phyloP scores from a whole-genome alignment of 2,329 filamentous ascomycete species.

The Trichoderma simmonsii region DNA sequence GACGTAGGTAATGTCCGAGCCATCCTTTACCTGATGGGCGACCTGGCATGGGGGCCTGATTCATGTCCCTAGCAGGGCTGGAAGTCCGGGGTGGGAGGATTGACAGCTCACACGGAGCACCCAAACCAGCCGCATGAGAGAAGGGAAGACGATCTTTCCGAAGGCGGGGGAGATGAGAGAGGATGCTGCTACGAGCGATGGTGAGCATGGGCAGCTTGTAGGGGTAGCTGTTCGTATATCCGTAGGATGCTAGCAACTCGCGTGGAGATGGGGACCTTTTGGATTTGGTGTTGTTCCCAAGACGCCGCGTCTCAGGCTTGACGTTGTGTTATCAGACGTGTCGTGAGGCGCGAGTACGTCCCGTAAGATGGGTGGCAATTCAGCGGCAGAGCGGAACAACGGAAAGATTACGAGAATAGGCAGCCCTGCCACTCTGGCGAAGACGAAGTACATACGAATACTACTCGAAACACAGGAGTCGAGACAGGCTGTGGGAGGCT shows the following conservation, averaged over 20 bases:
- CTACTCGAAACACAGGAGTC: background rate
- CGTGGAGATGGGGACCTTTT: background rate
- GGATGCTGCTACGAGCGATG: background rate
- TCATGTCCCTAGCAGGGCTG: constrained; percentile 15
- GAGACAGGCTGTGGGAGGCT: background rate
- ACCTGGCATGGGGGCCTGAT: constrained; percentile 6
- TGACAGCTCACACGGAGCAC: constrained; percentile 16
- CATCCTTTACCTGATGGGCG: background rate
- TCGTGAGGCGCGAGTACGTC: background rate
- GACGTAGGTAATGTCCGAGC: constrained; percentile 12
- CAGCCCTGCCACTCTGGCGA: too few relatives aligned
- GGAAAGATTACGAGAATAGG: background rate
- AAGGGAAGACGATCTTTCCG: background rate
- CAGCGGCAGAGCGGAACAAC: background rate
- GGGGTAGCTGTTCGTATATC: background rate
- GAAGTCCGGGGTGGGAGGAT: background rate
- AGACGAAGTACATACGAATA: too few relatives aligned
- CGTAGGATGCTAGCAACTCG: background rate
- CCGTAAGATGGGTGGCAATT: background rate
- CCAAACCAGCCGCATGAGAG: background rate
- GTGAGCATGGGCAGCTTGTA: background rate
- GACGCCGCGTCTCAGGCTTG: background rate
- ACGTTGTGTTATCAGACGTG: background rate
- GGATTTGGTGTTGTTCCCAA: background rate
- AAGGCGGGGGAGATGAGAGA: constrained; percentile 6